A percentile compares a stretch with the other conserved stretches of the same genome.
phyloP scores from a whole-genome alignment of 1,139 yeast genomes.

The Hanseniaspora gamundiae region DNA sequence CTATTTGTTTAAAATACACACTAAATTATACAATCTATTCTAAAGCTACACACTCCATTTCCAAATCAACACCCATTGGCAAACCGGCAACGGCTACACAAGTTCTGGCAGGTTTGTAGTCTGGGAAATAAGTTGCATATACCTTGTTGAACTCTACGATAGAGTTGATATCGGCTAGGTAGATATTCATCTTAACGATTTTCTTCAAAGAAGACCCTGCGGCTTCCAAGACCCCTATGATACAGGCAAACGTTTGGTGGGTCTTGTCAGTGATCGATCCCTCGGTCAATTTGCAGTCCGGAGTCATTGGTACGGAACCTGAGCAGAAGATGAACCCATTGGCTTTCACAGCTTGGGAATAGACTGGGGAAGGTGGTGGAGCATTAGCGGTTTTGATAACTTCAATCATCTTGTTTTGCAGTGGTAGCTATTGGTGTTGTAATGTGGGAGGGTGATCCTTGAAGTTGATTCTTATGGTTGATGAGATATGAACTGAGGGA shows the following conservation, averaged over 20 bases:
- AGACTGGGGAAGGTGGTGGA: constrained; percentile 93
- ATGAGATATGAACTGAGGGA: too few relatives aligned
- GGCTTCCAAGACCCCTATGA: constrained; percentile 63
- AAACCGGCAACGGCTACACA: constrained; percentile 84
- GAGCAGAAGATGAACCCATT: constrained; percentile 73
- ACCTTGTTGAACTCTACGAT: constrained; percentile 75
- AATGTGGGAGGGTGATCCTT: too few relatives aligned
- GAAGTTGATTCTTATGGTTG: too few relatives aligned
- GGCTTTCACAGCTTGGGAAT: constrained; percentile 85
- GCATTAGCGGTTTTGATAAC: constrained; percentile 52
- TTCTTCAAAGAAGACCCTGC: constrained; percentile 72
- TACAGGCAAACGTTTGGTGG: constrained; percentile 72
- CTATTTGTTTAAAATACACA: too few relatives aligned
- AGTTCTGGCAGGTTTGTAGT: constrained; percentile 89
- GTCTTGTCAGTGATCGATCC: constrained; percentile 73
- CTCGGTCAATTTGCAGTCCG: constrained; percentile 68
- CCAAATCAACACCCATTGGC: constrained; percentile 71
- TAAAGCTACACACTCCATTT: constrained; percentile 69
- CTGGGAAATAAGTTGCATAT: constrained; percentile 66
- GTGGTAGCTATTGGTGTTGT: too few relatives aligned
- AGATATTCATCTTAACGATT: constrained; percentile 76
- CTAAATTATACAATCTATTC: constrained; percentile 22
- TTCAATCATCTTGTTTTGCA: constrained; percentile 16
- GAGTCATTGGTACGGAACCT: constrained; percentile 88
- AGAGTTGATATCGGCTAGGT: constrained; percentile 76